Conservation (phyloP, 2,329 filamentous ascomycete genomes). For the Reticulascus tulasneorum region DNA sequence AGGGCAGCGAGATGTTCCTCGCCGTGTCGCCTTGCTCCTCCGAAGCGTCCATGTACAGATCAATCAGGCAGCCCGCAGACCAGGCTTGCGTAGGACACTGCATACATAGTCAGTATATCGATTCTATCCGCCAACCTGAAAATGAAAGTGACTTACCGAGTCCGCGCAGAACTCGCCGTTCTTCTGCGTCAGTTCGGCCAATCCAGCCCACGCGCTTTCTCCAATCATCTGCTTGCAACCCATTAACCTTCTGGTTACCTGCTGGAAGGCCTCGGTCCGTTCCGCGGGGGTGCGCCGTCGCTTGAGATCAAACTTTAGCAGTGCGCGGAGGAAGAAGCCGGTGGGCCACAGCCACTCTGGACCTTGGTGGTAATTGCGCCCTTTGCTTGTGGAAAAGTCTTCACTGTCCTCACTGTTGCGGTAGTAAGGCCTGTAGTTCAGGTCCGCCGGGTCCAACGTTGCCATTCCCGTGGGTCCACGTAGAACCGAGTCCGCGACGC, state of each 20-base stretch:
- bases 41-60: slow-evolving; percentile 89
- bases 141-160: slow-evolving; percentile 60
- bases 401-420: slow-evolving; percentile 89
- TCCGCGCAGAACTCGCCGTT: slow-evolving; percentile 78
- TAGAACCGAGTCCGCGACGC: slow-evolving; percentile 73
- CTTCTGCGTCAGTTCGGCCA: slow-evolving; percentile 92
- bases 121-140: background rate
- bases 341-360: slow-evolving; percentile 98
- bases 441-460: slow-evolving; percentile 85
- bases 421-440: slow-evolving; percentile 94
- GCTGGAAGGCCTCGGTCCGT: slow-evolving; percentile 85
- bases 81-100: slow-evolving; percentile 93
- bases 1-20: slow-evolving; percentile 16
- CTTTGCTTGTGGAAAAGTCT: slow-evolving; percentile 89
- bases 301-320: slow-evolving; percentile 84
- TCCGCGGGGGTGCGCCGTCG: slow-evolving; percentile 61
- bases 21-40: slow-evolving; percentile 39
- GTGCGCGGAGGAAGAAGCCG: slow-evolving; percentile 87
- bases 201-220: slow-evolving; percentile 79
- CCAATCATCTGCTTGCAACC: slow-evolving; percentile 83
- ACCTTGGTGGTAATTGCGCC: slow-evolving; percentile 95
- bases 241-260: slow-evolving; percentile 77
- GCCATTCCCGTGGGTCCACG: slow-evolving; percentile 92
- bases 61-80: slow-evolving; percentile 91
- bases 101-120: slow-evolving; percentile 12